Base-by-base conservation (phyloP, 176 grass and related monocot species). In the Aegilops sharonensis region DNA sequence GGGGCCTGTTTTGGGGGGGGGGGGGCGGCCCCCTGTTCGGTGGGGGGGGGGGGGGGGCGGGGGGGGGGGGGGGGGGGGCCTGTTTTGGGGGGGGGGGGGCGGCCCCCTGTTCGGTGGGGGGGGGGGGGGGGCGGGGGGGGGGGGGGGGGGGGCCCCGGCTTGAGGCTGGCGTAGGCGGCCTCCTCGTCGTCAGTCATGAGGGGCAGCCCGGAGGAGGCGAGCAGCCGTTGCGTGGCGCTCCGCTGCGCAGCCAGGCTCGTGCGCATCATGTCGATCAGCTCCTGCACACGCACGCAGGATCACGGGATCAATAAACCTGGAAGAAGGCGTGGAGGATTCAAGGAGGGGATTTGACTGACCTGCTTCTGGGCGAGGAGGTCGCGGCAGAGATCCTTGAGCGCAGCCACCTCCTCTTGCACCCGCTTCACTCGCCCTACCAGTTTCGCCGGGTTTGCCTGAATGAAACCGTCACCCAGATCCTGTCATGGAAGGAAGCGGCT, bases 241-340 rank as follows among this genome's bases (percentile, higher is more conserved):
- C 83, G 92, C 84, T 94, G 95, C 68, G 61, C 81, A 81, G 78
- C 45, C 81, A 98, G 91, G 89, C 75, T 91, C 72, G 81, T 68
- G 81, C 81, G 88, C 73, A 94, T 87, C 88, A 78, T 78, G 86
- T 98, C 93, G 72, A 98, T 95, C 48, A 98, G 68, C 79, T 95
- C 83, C 95, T 98, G 74, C 29, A 9, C 37, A 82, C 21, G 24
- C 80, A 74, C 15, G 52, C 18, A 50, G 7, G 40, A 7, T 40
- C 31, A 24, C 47, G 20, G 34, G 62, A 12, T 83, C 39, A 86
- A 34, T 30, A 10, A 34, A 40, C 13, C 13, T 45, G 23, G 35
- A 17, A 54, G 65, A 15, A 25, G 30, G 8, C 8, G 65, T 8
- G 24, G 25, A 21, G 25, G 23, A 72, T 40, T 23, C 11, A 5